A percentile compares a stretch with the other conserved stretches of the same genome.
Evolutionary conservation across 108 stramenopile species (phyloP).

Genomic region (Cyclotella choctawhatcheeana): DNA sequence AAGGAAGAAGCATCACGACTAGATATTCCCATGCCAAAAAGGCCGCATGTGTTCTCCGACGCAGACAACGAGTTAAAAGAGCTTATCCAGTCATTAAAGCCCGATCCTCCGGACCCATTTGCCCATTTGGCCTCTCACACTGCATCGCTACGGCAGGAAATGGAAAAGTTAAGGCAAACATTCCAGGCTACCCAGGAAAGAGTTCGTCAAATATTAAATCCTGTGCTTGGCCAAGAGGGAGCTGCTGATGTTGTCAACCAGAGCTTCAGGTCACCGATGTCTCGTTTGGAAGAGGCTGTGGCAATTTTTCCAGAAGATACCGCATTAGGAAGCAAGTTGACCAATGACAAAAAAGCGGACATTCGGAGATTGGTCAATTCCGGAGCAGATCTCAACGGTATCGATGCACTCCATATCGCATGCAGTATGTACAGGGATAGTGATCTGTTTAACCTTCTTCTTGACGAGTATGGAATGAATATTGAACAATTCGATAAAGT

Average conservation of each 20-base stretch:
- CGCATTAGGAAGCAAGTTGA: conserved; percentile 16
- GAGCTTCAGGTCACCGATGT: not conserved
- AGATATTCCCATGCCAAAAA: conserved; percentile 2
- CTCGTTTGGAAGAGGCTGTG: not conserved
- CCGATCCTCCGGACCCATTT: not conserved
- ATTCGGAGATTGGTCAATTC: conserved; percentile 21
- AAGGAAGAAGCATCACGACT: conserved; percentile 1
- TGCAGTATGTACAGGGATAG: not conserved
- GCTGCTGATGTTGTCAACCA: not conserved
- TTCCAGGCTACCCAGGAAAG: not conserved
- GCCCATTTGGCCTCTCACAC: not conserved
- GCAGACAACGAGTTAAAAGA: not conserved
- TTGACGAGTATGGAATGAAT: not conserved
- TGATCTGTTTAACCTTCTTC: not conserved
- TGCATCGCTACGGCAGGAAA: not conserved
- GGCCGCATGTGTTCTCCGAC: not conserved
- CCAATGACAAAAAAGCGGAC: conserved; percentile 17
- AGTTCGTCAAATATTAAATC: too few relatives aligned
- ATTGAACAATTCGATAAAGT: not conserved
- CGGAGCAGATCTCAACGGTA: conserved; percentile 2
- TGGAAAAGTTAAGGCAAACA: not conserved
- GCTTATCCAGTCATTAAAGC: not conserved
- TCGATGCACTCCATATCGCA: conserved; percentile 10
- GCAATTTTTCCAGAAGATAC: not conserved
- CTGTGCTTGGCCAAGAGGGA: too few relatives aligned